phyloP scores from a whole-genome alignment of 768 basidiomycete genomes.

The Suillus americanus region DNA sequence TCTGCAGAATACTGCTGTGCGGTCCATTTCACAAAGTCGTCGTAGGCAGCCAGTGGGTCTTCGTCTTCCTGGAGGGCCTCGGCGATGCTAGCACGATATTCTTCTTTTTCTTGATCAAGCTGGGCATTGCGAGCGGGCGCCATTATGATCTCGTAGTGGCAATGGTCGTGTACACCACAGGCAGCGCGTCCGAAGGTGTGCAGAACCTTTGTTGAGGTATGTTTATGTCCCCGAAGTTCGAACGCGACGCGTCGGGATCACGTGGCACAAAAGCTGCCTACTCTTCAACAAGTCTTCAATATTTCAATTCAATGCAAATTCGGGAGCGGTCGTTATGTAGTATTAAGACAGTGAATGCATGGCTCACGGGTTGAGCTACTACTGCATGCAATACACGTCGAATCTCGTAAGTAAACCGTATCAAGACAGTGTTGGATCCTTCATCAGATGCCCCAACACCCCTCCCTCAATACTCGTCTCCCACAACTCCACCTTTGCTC shows the following conservation, averaged over 20 bases:
- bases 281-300: neutral
- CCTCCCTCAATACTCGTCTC: constrained; percentile 71
- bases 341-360: neutral
- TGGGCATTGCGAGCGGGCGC: constrained; percentile 25
- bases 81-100: constrained; percentile 40
- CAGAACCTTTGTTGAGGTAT: constrained; percentile 10
- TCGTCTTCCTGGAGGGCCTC: constrained; percentile 69
- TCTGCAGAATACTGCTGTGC: constrained; percentile 74
- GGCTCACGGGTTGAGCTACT: neutral
- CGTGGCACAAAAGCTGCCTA: neutral
- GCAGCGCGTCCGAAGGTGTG: neutral
- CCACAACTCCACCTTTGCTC: constrained; percentile 69
- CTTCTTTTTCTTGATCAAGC: constrained; percentile 29
- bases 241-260: constrained; percentile 10
- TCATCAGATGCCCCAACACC: constrained; percentile 50
- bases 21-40: constrained; percentile 90
- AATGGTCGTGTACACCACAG: neutral
- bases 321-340: neutral
- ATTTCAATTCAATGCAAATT: neutral
- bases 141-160: constrained; percentile 17
- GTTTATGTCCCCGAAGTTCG: neutral
- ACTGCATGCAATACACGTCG: neutral
- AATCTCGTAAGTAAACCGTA: neutral
- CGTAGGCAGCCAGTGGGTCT: constrained; percentile 84
- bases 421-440: constrained; percentile 19